Percentiles rank a stretch among this genome's conserved stretches.
phyloP scores from a whole-genome alignment of 495 filamentous ascomycete species.

The Neurospora sp. region DNA sequence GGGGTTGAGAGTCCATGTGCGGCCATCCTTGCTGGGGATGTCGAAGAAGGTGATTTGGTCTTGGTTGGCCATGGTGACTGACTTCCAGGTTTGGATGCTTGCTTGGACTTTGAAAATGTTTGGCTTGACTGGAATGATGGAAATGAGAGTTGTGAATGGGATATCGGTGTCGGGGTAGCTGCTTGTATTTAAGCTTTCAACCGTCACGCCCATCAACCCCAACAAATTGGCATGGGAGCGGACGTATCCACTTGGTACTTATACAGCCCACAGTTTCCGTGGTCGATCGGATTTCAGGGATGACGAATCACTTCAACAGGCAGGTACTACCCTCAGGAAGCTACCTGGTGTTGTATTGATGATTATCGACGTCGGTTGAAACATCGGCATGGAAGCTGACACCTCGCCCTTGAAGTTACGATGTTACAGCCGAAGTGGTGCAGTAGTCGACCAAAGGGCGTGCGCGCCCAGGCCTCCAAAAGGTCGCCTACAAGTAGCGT shows the following conservation, averaged over 20 bases:
- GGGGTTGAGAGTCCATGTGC: slow-evolving; percentile 49
- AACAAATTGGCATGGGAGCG: not conserved
- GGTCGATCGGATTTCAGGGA: not conserved
- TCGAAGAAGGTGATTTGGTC: slow-evolving; percentile 43
- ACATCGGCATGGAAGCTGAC: not conserved
- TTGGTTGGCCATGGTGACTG: not conserved
- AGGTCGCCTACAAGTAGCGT: not conserved
- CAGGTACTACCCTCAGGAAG: not conserved
- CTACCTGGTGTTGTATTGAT: not conserved
- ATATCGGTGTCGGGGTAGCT: not conserved
- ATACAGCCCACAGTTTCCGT: not conserved
- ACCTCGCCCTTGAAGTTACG: not conserved
- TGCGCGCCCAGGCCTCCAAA: not conserved
- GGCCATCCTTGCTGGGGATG: slow-evolving; percentile 37
- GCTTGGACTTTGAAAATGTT: not conserved
- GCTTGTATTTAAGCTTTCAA: not conserved
- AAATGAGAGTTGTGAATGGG: not conserved
- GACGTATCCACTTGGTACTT: not conserved
- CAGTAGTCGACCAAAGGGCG: not conserved
- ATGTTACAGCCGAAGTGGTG: not conserved
- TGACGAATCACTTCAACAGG: not conserved
- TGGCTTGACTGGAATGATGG: not conserved
- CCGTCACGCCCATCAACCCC: no score
- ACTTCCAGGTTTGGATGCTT: no score
- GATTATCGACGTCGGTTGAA: not conserved